phyloP scores from a whole-genome alignment of 345 rosid genomes.

The Melaleuca alternifolia region DNA sequence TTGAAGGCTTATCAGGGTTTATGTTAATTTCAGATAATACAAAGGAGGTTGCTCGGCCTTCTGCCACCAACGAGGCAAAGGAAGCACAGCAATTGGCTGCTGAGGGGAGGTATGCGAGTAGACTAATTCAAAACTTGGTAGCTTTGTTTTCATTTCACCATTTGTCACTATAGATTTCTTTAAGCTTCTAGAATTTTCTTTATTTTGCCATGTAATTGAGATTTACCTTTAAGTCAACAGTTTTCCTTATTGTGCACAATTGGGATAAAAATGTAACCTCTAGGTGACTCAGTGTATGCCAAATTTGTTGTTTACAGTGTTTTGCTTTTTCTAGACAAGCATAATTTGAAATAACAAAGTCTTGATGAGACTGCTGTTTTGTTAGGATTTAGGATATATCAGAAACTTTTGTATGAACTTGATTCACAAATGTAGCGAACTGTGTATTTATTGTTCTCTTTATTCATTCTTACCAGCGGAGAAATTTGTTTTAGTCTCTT shows the following conservation, averaged over 20 bases:
- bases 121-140: not conserved
- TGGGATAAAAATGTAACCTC: not conserved
- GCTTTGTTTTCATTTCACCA: not conserved
- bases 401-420: not conserved
- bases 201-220: not conserved
- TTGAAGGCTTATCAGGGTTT: not conserved
- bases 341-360: not conserved
- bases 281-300: not conserved
- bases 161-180: not conserved
- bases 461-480: not conserved
- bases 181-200: not conserved
- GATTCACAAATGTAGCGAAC: not conserved
- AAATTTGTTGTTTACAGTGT: not conserved
- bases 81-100: slow-evolving; percentile 30
- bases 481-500: not conserved
- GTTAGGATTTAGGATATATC: not conserved
- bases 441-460: not conserved
- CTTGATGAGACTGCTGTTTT: not conserved
- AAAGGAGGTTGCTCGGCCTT: slow-evolving; percentile 34
- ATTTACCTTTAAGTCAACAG: not conserved
- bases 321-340: not conserved
- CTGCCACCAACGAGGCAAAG: slow-evolving; percentile 14
- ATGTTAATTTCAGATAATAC: slow-evolving; percentile 34
- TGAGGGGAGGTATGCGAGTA: slow-evolving; percentile 49
- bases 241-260: not conserved